Percentiles rank a stretch among this genome's conserved stretches.
These are phyloP conservation scores for Kwoniella mangroviensis DNA, from an alignment of 768 basidiomycete genomes.

Conservation along the genomic window DNA sequence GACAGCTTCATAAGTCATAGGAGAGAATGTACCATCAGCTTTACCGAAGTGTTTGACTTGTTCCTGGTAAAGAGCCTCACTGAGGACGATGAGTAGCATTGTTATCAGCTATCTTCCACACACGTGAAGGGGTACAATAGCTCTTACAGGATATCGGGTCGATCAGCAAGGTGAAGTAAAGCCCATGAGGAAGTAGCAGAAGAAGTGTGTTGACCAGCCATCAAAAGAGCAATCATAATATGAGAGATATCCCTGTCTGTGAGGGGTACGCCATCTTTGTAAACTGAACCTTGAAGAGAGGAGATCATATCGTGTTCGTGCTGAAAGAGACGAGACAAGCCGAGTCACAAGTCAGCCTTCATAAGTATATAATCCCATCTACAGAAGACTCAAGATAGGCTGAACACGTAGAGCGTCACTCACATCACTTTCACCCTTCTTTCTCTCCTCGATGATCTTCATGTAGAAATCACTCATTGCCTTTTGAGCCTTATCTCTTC, in stretches of 20 bases:
- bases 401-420: too few relatives aligned
- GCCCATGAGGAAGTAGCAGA: conserved; percentile 91
- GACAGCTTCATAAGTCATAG: conserved; percentile 83
- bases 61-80: conserved; percentile 83
- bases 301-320: conserved; percentile 90
- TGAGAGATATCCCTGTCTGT: conserved; percentile 93
- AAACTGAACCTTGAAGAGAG: conserved; percentile 78
- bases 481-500: conserved; percentile 83
- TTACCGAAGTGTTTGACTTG: conserved; percentile 80
- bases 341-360: too few relatives aligned
- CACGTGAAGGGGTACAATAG: background rate
- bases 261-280: conserved; percentile 77
- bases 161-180: conserved; percentile 80
- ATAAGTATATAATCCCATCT: too few relatives aligned
- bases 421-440: conserved; percentile 63
- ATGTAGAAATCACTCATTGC: conserved; percentile 95
- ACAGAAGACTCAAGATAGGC: too few relatives aligned
- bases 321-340: conserved; percentile 60
- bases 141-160: conserved; percentile 74
- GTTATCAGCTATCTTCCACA: background rate
- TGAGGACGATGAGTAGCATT: conserved; percentile 49
- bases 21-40: conserved; percentile 77
- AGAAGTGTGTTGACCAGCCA: conserved; percentile 99
- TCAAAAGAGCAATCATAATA: conserved; percentile 97
- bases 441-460: conserved; percentile 73